Percentiles rank a stretch among this genome's conserved stretches.
Conservation (phyloP, 1,139 yeast genomes). For the Wickerhamomyces sp. region DNA sequence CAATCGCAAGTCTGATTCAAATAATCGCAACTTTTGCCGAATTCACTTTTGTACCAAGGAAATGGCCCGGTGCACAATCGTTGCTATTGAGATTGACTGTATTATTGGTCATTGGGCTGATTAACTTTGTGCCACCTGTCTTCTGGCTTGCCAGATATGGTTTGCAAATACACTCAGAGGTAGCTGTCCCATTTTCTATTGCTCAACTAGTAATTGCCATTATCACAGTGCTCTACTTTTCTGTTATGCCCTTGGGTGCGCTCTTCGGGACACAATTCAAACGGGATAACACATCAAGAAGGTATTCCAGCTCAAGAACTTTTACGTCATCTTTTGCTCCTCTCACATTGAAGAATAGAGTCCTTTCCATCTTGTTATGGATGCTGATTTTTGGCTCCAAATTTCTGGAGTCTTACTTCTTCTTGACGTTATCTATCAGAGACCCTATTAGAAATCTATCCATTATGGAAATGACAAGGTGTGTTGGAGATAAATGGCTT, state of each 20-base stretch:
- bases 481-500: slow-evolving; percentile 52
- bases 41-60: slow-evolving; percentile 58
- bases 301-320: slow-evolving; percentile 38
- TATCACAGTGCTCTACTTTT: slow-evolving; percentile 53
- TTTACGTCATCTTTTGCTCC: slow-evolving; percentile 54
- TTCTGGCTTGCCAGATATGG: slow-evolving; percentile 54
- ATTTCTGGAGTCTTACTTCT: slow-evolving; percentile 75
- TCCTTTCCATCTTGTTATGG: slow-evolving; percentile 65
- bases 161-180: slow-evolving; percentile 41
- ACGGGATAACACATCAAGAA: slow-evolving; percentile 27
- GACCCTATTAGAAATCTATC: slow-evolving; percentile 74
- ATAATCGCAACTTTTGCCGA: slow-evolving; percentile 61
- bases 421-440: slow-evolving; percentile 67
- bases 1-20: slow-evolving; percentile 60
- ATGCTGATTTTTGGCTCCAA: slow-evolving; percentile 63
- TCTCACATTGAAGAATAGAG: slow-evolving; percentile 43
- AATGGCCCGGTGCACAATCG: slow-evolving; percentile 62
- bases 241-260: slow-evolving; percentile 54
- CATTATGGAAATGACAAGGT: slow-evolving; percentile 52
- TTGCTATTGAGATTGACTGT: slow-evolving; percentile 40
- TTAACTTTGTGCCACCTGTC: slow-evolving; percentile 59
- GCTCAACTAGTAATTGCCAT: slow-evolving; percentile 58
- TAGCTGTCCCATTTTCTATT: slow-evolving; percentile 49
- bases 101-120: slow-evolving; percentile 35
- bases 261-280: slow-evolving; percentile 36